phyloP scores from a whole-genome alignment of 805 yeast genomes.

The Myxozyma melibiosi region DNA sequence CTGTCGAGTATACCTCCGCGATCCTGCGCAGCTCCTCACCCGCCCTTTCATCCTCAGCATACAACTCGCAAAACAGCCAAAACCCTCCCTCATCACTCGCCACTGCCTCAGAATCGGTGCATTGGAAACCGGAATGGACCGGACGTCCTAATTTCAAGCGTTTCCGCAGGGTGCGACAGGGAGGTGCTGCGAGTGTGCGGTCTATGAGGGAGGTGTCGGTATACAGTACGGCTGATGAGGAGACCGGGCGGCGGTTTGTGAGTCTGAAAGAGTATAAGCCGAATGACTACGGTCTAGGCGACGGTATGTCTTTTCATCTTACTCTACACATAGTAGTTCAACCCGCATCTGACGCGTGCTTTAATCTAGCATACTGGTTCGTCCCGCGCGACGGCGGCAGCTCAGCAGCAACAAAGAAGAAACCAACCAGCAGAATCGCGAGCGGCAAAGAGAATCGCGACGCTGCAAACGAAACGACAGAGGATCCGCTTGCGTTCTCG shows the following conservation, averaged over 20 bases:
- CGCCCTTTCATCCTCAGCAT: not conserved
- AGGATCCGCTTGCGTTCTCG: slow-evolving; percentile 13
- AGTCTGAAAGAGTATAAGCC: slow-evolving; percentile 17
- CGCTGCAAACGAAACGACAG: not conserved
- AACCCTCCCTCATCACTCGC: not conserved
- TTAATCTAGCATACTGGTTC: slow-evolving; percentile 16
- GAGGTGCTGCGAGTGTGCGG: not conserved
- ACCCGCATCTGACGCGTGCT: not conserved
- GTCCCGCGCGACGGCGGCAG: slow-evolving; percentile 6
- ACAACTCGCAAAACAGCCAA: not conserved
- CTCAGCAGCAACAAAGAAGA: not conserved
- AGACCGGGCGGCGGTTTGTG: not conserved
- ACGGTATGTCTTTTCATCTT: slow-evolving; percentile 16
- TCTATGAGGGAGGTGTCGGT: not conserved
- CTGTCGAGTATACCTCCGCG: slow-evolving; percentile 2
- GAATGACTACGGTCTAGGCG: slow-evolving; percentile 29
- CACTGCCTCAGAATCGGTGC: not conserved
- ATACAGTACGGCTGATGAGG: not conserved
- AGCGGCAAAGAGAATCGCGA: not conserved
- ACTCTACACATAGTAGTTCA: no score
- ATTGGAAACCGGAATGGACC: slow-evolving; percentile 17
- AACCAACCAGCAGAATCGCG: not conserved
- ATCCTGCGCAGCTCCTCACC: slow-evolving; percentile 6
- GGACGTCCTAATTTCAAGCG: slow-evolving; percentile 23
- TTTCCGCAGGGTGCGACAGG: slow-evolving; percentile 7